Conservation (phyloP, 352 stramenopile species). For the Phytopythium delawarense region DNA sequence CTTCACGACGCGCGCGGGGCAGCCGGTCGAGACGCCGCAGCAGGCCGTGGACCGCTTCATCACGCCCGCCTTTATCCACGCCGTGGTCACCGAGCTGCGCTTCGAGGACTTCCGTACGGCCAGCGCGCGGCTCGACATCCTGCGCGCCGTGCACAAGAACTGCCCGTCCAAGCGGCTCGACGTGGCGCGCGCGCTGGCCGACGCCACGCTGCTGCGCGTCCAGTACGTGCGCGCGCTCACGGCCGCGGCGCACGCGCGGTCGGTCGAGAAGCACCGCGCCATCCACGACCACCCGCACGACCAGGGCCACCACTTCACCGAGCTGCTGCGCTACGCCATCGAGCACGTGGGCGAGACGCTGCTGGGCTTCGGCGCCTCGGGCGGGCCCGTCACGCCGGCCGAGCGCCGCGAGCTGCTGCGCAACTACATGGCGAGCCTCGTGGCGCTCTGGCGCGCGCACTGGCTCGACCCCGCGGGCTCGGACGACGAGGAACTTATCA, state of each 20-base stretch:
- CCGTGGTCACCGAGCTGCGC: constrained; percentile 72
- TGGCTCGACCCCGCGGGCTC: constrained; percentile 72
- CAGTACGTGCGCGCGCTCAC: constrained; percentile 60
- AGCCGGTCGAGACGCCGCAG: constrained; percentile 33
- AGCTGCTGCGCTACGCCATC: constrained; percentile 79
- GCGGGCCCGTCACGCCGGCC: constrained; percentile 15
- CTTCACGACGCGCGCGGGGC: constrained; percentile 5
- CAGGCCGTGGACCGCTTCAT: constrained; percentile 67
- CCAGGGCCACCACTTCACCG: constrained; percentile 78
- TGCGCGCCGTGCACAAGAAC: constrained; percentile 83
- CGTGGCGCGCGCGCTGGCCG: constrained; percentile 64
- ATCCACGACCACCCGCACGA: constrained; percentile 60
- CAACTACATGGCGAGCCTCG: constrained; percentile 65
- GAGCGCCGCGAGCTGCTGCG: constrained; percentile 51
- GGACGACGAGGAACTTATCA: constrained; percentile 83
- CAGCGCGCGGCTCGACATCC: constrained; percentile 73
- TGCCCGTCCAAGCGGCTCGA: constrained; percentile 65
- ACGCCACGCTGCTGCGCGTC: constrained; percentile 62
- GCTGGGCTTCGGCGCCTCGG: constrained; percentile 21
- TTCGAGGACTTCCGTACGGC: constrained; percentile 87
- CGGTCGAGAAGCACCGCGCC: constrained; percentile 49
- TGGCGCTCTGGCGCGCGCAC: constrained; percentile 68
- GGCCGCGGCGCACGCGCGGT: constrained; percentile 36
- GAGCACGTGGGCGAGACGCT: constrained; percentile 68
- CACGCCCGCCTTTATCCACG: constrained; percentile 69